phyloP scores from a whole-genome alignment of 257 asterid species.

The Fraxinus americana region DNA sequence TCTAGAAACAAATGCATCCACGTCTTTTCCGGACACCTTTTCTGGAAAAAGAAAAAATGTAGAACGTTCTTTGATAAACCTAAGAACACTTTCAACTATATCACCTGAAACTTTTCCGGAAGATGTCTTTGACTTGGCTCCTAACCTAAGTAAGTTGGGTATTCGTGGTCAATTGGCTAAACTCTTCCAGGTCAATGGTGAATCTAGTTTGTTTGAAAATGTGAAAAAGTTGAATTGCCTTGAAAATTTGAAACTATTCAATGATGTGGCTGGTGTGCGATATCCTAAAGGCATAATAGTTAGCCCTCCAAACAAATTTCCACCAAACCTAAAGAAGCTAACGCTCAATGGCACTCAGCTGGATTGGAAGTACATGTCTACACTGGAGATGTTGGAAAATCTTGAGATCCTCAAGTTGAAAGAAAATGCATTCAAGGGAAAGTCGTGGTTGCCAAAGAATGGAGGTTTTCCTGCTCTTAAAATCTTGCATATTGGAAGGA shows the following conservation, averaged over 20 bases:
- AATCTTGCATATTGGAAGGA: constrained; percentile 22
- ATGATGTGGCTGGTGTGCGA: constrained; percentile 26
- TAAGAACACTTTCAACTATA: constrained; percentile 46
- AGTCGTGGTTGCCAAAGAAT: constrained; percentile 23
- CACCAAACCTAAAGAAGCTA: constrained; percentile 31
- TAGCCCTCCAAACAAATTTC: constrained; percentile 37
- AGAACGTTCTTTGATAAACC: constrained; percentile 13
- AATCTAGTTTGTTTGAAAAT: constrained; percentile 32
- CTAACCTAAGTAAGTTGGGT: constrained; percentile 42
- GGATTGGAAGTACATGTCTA: constrained; percentile 34
- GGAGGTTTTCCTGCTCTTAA: constrained; percentile 25
- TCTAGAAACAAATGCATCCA: constrained; percentile 44
- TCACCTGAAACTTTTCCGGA: constrained; percentile 44
- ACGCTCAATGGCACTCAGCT: constrained; percentile 35
- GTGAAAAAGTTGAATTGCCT: constrained; percentile 31
- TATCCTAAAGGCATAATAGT: constrained; percentile 23
- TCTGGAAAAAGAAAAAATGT: constrained; percentile 7
- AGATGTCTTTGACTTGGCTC: constrained; percentile 30
- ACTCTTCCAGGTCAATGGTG: constrained; percentile 29
- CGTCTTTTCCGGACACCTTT: constrained; percentile 20
- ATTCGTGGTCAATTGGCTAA: constrained; percentile 38
- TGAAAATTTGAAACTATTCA: constrained; percentile 47
- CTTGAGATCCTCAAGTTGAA: constrained; percentile 33
- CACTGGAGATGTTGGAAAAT: constrained; percentile 5
- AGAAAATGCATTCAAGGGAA: constrained; percentile 34